Base-by-base conservation (phyloP, 1,139 yeast species). In the Pichia sp. region DNA sequence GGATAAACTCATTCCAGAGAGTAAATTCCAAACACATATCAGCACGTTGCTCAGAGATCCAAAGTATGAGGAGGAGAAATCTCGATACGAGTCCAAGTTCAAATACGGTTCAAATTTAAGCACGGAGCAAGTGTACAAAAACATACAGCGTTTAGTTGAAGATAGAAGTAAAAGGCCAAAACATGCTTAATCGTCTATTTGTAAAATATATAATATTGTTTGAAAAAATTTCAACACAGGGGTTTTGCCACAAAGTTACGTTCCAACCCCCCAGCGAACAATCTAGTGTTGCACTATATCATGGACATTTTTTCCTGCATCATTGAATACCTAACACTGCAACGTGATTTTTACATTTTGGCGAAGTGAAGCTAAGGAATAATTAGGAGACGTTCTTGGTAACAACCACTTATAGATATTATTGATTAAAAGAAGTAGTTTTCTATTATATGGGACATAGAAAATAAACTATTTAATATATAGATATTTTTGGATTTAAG, bases 41-140 rank as follows among this genome's bases (percentile, higher is more conserved):
- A 78, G 80, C 53, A 78, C 82, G n/a, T 71, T 87, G 52, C 72
- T 88, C 46, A 71, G 93, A 49, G 96, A 91, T 67, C 96, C 96
- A 2, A 74, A 80, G 57, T 88, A 87, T 70, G 77, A 82, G 59
- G 81, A 81, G 57, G 91, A 88, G 65, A 84, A 82, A 62, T 77
- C 78, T 54, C 75, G 74, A 16, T 84, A 78, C 64, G 82, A 85
- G 58, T 73, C 77, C 31, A 87, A 89, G 61, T 79, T 82, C 57
- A 77, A 78, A 61, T 62, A 58, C 41, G 64, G 62, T 4, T 71
- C 78, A 40, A 87, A 87, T 61, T 68, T 89, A 53, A 78, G 83
- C 4, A 77, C 83, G 1, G 82, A 80, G 49, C 87, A 87, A 58
- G 95, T 86, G 1, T 85, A 83, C 56, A 83, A 78, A 48, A 91